Conservation (phyloP, 148 eudicot genomes). For the Vaccinium macrocarpon region DNA sequence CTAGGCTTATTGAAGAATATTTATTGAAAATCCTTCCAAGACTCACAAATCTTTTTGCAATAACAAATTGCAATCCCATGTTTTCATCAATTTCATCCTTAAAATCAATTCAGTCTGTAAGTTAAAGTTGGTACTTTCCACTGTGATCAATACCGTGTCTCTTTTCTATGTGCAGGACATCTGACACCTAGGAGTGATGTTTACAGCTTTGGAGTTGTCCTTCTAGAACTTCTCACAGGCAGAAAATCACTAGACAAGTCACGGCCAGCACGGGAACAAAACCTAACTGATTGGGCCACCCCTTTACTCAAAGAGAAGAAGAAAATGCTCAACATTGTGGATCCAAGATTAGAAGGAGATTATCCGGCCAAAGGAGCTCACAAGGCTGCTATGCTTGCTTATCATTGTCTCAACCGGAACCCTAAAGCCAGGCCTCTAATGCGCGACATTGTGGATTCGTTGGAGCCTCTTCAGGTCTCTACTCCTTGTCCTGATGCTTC, state of each 20-base stretch:
- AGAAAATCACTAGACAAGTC: constrained; percentile 80
- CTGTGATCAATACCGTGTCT: background rate
- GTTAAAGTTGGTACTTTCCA: background rate
- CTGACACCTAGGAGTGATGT: constrained; percentile 80
- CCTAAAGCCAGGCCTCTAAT: constrained; percentile 88
- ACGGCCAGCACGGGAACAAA: constrained; percentile 75
- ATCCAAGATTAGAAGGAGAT: constrained; percentile 66
- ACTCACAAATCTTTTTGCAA: background rate
- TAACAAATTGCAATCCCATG: background rate
- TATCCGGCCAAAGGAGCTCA: constrained; percentile 76
- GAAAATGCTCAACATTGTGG: constrained; percentile 59
- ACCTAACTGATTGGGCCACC: constrained; percentile 80
- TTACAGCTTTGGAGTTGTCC: constrained; percentile 82
- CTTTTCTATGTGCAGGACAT: constrained; percentile 51
- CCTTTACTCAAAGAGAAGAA: constrained; percentile 80
- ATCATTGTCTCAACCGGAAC: constrained; percentile 79
- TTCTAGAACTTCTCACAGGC: constrained; percentile 81
- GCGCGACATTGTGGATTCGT: constrained; percentile 82
- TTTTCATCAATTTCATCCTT: background rate
- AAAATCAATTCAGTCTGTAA: background rate
- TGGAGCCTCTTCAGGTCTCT: constrained; percentile 68
- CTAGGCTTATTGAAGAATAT: background rate
- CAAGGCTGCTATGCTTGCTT: constrained; percentile 86
- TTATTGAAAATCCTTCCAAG: background rate
- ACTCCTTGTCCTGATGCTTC: constrained; percentile 19